Base-by-base conservation (phyloP, 352 stramenopile genomes). In the Sclerospora graminicola region DNA sequence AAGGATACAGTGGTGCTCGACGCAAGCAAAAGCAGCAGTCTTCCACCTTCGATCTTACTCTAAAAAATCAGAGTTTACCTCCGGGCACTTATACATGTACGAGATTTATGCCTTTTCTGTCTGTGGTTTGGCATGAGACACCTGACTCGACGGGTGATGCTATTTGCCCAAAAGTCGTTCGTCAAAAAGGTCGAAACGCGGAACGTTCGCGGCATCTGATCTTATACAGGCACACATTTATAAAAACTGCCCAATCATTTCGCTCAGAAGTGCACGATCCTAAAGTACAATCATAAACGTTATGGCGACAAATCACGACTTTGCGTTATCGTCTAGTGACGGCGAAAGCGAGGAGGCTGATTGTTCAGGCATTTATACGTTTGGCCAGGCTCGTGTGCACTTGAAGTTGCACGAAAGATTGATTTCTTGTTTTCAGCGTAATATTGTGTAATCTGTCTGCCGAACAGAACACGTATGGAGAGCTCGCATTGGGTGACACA, bases 401-500 rank as follows among this genome's bases (percentile, higher is more conserved):
- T n/a, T 36, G 3, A 14, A 23, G 2, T 20, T 24, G 32, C 32
- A 23, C 8, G 32, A 9, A 13, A 3, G 3, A 16, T 19, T 16
- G 8, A 18, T 35, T 18, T 35, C 5, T 19, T 16, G 8, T 5
- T 35, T 18, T 35, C 5, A 2, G 30, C 11, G 30, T 14, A 9
- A 35, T 19, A 35, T 18, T n/a, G 14, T 38, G 19, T 31, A 26
- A 8, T 29, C 7, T 32, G 2, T 15, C 26, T 41, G 15, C 0
- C 10, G 26, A 2, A 8, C 48, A 97, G 77, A 97, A 97, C 54
- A 76, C 82, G 26, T 96, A 96, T 42, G 87, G 87, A 0, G 89
- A 97, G 54, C 67, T 97, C n/a, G 85, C 74, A 5, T 72, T 88
- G 8, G 85, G 82, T 18, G 87, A 97, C 46, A 83, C 63, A 0